A percentile compares a stretch with the other conserved stretches of the same genome.
Conservation (phyloP, 768 basidiomycete genomes). For the Hygrophoropsis aurantiaca region DNA sequence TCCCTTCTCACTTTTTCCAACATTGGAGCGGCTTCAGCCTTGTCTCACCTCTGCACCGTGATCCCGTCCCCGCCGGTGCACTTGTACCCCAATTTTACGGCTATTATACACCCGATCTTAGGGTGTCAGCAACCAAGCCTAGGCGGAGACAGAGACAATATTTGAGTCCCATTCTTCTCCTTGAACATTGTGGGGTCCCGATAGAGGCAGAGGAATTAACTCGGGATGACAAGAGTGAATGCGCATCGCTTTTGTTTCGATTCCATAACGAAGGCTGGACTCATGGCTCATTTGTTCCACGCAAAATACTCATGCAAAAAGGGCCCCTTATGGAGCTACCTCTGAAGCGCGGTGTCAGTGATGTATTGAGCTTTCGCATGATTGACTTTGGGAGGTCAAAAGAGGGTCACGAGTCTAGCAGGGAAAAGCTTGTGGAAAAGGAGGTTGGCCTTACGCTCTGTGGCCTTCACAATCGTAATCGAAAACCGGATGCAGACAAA, state of each 20-base stretch:
- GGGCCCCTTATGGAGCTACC: slow-evolving; percentile 37
- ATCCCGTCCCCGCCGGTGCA: slow-evolving; percentile 45
- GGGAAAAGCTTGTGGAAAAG: too few species aligned
- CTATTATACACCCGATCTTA: slow-evolving; percentile 39
- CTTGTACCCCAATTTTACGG: slow-evolving; percentile 60
- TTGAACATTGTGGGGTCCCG: slow-evolving; percentile 40
- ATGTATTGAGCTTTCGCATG: too few species aligned
- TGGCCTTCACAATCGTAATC: too few species aligned
- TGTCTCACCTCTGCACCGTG: slow-evolving; percentile 19
- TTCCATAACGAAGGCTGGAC: slow-evolving; percentile 31
- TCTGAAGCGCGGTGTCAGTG: too few species aligned
- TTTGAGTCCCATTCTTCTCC: slow-evolving; percentile 34
- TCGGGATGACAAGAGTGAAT: slow-evolving; percentile 6
- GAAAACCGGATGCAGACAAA: too few species aligned
- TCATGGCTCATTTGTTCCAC: slow-evolving; percentile 35
- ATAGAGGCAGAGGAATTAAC: slow-evolving; percentile 20
- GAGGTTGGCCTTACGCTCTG: too few species aligned
- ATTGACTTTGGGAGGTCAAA: too few species aligned
- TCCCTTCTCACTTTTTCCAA: slow-evolving; percentile 5
- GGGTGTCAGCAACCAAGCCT: neutral
- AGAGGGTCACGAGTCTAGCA: too few species aligned
- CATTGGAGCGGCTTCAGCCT: slow-evolving; percentile 7
- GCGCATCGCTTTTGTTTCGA: slow-evolving; percentile 26
- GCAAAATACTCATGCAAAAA: slow-evolving; percentile 41
- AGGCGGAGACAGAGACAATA: neutral